Evolutionary conservation across 2,329 filamentous ascomycete species (phyloP).

Genomic region (Fusarium sp.): DNA sequence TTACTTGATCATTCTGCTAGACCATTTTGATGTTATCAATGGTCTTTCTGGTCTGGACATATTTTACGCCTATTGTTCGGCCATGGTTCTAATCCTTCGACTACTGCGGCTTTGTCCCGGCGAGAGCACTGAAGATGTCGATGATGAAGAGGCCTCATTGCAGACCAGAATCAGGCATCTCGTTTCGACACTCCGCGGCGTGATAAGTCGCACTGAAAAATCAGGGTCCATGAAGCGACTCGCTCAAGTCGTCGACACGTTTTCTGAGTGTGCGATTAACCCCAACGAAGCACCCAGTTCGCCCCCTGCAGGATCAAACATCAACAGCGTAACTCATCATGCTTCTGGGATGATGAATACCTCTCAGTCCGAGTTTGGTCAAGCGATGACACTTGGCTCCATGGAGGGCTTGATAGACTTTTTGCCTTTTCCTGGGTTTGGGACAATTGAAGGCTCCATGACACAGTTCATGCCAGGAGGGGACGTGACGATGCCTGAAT

Average conservation of each 20-base stretch:
- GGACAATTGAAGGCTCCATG: conserved; percentile 12
- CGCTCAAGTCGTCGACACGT: conserved; percentile 43
- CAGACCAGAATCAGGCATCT: conserved; percentile 22
- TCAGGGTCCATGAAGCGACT: conserved; percentile 47
- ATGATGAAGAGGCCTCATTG: conserved; percentile 10
- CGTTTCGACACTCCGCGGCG: conserved; percentile 24
- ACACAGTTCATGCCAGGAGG: conserved; percentile 24
- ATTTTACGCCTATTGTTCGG: conserved; percentile 51
- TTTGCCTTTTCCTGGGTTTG: conserved; percentile 23
- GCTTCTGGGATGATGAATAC: conserved; percentile 5
- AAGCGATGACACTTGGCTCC: conserved; percentile 10
- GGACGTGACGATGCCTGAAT: conserved; percentile 36
- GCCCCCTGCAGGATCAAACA: conserved; percentile 4
- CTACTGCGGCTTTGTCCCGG: conserved; percentile 18
- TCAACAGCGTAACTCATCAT: conserved; percentile 1
- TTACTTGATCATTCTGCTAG: conserved; percentile 47
- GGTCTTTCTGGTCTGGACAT: conserved; percentile 51
- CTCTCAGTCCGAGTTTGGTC: conserved; percentile 3
- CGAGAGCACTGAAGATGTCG: background rate
- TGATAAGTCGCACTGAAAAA: conserved; percentile 43
- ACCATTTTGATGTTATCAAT: conserved; percentile 48
- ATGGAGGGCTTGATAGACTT: conserved; percentile 33
- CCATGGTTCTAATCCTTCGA: conserved; percentile 43
- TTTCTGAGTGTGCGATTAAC: conserved; percentile 42
- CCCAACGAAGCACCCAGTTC: conserved; percentile 3